These are phyloP conservation scores for Trametes maxima DNA, from an alignment of 768 basidiomycete genomes.

Conservation along the genomic window DNA sequence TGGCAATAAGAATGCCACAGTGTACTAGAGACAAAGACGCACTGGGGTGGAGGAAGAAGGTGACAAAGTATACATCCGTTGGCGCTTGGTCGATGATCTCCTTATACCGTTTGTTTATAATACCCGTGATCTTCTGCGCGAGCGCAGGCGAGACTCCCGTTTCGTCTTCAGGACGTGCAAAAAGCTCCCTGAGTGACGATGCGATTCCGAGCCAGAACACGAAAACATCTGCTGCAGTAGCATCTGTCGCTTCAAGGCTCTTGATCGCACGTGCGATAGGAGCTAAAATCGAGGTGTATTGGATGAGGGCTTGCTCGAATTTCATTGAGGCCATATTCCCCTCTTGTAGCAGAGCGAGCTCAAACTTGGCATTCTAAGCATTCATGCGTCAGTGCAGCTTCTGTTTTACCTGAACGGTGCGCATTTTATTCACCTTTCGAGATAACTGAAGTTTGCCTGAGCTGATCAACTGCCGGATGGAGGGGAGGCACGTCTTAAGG, in stretches of 20 bases:
- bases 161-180: background rate
- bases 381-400: no score
- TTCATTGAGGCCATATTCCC: background rate
- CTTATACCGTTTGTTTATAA: slow-evolving; percentile 6
- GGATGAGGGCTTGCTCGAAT: slow-evolving; percentile 2
- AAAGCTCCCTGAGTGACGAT: background rate
- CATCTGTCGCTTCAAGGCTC: slow-evolving; percentile 6
- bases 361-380: background rate
- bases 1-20: no score
- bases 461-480: no score
- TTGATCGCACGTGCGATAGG: slow-evolving; percentile 9
- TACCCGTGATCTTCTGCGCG: background rate
- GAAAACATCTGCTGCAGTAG: slow-evolving; percentile 7
- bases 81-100: slow-evolving; percentile 1
- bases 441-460: no score
- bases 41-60: slow-evolving; percentile 1
- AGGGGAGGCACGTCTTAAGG: no score
- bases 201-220: slow-evolving; percentile 3
- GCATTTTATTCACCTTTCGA: no score
- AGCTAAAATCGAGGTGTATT: background rate
- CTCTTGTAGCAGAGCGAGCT: background rate
- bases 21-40: background rate
- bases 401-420: no score
- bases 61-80: slow-evolving; percentile 5
- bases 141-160: background rate